A percentile compares a stretch with the other conserved stretches of the same genome.
phyloP scores from a whole-genome alignment of 2,329 filamentous ascomycete species.

The Fusarium sambucinum region DNA sequence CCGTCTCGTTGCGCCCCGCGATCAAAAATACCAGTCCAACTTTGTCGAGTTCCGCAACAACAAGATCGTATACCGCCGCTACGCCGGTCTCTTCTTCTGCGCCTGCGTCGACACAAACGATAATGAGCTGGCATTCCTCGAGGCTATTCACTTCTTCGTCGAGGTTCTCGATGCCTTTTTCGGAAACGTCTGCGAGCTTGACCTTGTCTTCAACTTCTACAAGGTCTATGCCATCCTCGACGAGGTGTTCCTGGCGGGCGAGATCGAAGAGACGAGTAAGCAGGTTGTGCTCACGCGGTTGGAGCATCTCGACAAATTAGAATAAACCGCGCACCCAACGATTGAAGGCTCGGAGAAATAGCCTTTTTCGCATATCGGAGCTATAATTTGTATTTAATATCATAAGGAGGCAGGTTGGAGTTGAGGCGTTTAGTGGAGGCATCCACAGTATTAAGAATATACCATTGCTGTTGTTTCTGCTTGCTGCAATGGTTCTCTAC shows the following conservation, averaged over 20 bases:
- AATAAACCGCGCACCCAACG: conserved; percentile 64
- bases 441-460: conserved; percentile 30
- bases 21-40: conserved; percentile 99
- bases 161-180: conserved; percentile 99
- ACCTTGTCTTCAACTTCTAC: conserved; percentile 86
- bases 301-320: conserved; percentile 96
- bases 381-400: conserved; percentile 24
- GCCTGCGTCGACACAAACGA: conserved; percentile 99
- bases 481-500: background rate
- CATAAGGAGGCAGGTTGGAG: conserved; percentile 33
- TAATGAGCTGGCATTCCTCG: conserved; percentile 95
- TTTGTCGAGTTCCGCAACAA: conserved; percentile 97
- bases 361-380: background rate
- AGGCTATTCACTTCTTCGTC: conserved; percentile 99
- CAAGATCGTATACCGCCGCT: conserved; percentile 97
- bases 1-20: conserved; percentile 94
- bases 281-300: conserved; percentile 94
- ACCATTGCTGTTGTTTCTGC: conserved; percentile 23
- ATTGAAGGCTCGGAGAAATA: background rate
- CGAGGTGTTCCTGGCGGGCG: conserved; percentile 96
- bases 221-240: conserved; percentile 98
- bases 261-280: conserved; percentile 99
- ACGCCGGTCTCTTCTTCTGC: conserved; percentile 98
- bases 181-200: conserved; percentile 97
- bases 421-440: conserved; percentile 36